Evolutionary conservation across 495 filamentous ascomycete genomes (phyloP).

Genomic region (Penicillium diatomitis): DNA sequence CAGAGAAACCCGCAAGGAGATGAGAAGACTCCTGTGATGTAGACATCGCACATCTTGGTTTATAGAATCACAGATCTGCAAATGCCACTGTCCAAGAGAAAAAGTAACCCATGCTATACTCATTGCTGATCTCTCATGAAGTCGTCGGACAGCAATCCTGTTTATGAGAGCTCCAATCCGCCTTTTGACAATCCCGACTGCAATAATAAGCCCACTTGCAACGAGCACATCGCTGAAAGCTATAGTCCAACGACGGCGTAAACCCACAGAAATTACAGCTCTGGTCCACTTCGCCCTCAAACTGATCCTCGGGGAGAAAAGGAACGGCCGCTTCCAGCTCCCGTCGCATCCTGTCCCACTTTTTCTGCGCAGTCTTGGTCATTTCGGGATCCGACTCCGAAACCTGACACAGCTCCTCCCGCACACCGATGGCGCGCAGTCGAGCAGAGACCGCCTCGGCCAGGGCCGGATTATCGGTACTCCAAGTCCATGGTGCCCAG

Average conservation of each 20-base stretch:
- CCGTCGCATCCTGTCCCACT: not conserved
- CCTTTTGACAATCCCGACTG: conserved; percentile 3
- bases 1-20: too few relatives aligned
- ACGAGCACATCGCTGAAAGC: not conserved
- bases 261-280: conserved; percentile 4
- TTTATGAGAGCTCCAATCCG: conserved; percentile 3
- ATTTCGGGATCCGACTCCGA: not conserved
- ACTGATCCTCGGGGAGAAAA: not conserved
- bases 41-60: too few relatives aligned
- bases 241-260: conserved; percentile 1
- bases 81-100: too few relatives aligned
- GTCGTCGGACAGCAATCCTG: not conserved
- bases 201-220: conserved; percentile 6
- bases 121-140: not conserved
- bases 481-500: not conserved
- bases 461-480: not conserved
- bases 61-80: too few relatives aligned
- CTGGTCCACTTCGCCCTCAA: not conserved
- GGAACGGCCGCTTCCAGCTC: not conserved
- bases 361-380: not conserved
- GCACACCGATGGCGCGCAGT: not conserved
- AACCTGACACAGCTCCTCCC: not conserved
- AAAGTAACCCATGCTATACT: too few relatives aligned
- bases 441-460: not conserved
- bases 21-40: too few relatives aligned